phyloP scores from a whole-genome alignment of 148 eudicot species.

The Fagopyrum esculentum region DNA sequence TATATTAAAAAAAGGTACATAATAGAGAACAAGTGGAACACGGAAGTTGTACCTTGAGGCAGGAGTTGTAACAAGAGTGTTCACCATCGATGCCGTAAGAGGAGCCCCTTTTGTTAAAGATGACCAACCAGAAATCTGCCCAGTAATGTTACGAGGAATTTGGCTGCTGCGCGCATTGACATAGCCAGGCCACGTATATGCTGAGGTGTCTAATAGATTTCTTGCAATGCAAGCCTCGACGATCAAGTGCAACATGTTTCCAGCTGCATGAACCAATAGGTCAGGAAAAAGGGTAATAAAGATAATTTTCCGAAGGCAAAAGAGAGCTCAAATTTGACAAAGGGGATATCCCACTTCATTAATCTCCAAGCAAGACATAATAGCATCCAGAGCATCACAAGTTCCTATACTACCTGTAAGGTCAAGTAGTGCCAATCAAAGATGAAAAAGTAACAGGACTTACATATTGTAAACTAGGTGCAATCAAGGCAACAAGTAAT shows the following conservation, averaged over 20 bases:
- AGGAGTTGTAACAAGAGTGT: slow-evolving; percentile 67
- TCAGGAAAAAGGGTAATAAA: background rate
- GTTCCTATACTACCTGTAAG: background rate
- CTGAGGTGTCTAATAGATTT: slow-evolving; percentile 77
- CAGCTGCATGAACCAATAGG: slow-evolving; percentile 51
- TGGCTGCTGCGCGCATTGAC: slow-evolving; percentile 44
- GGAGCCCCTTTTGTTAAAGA: slow-evolving; percentile 85
- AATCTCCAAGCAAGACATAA: background rate
- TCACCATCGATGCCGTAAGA: slow-evolving; percentile 58
- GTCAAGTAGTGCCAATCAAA: background rate
- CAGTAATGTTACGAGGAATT: background rate
- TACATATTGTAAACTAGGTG: background rate
- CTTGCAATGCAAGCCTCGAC: slow-evolving; percentile 95
- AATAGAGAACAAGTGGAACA: background rate
- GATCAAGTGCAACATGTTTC: slow-evolving; percentile 82
- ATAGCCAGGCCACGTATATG: slow-evolving; percentile 86
- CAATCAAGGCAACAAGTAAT: background rate
- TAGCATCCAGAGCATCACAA: background rate
- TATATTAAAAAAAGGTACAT: background rate
- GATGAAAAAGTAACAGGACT: background rate
- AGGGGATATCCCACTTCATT: background rate
- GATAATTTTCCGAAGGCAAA: background rate
- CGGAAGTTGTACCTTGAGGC: slow-evolving; percentile 69
- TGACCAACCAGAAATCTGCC: slow-evolving; percentile 20
- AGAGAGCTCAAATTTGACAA: background rate